Evolutionary conservation across 768 basidiomycete genomes (phyloP).

Genomic region (Suillus spraguei): DNA sequence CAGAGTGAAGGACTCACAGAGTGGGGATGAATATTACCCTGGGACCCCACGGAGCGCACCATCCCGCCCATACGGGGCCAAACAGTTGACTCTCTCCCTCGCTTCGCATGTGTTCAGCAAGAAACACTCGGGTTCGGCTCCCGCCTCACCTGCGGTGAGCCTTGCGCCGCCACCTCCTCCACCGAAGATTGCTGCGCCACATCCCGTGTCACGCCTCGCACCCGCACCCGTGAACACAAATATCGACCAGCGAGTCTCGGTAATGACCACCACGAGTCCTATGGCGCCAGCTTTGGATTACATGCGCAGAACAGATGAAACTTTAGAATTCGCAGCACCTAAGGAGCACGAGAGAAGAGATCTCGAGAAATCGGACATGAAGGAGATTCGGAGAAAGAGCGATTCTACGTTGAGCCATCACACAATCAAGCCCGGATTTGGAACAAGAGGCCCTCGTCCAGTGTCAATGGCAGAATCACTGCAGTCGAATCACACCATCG

Average conservation of each 20-base stretch:
- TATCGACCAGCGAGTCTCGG: slow-evolving; percentile 46
- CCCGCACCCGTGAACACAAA: slow-evolving; percentile 23
- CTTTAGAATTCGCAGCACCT: slow-evolving; percentile 21
- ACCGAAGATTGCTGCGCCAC: slow-evolving; percentile 36
- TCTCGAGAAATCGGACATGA: slow-evolving; percentile 43
- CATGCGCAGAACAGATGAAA: slow-evolving; percentile 45
- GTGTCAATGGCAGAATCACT: slow-evolving; percentile 80
- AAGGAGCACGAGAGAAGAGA: slow-evolving; percentile 34
- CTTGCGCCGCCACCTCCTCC: slow-evolving; percentile 35
- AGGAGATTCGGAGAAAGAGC: slow-evolving; percentile 80
- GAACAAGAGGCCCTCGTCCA: slow-evolving; percentile 60
- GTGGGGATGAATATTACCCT: slow-evolving; percentile 19
- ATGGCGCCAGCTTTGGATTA: slow-evolving; percentile 61
- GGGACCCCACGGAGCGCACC: slow-evolving; percentile 16
- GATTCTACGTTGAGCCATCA: slow-evolving; percentile 81
- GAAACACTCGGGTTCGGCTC: slow-evolving; percentile 32
- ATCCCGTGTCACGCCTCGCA: slow-evolving; percentile 26
- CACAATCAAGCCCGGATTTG: slow-evolving; percentile 62
- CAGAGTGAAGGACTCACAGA: slow-evolving; percentile 22
- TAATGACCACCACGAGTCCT: slow-evolving; percentile 55
- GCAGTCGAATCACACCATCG: slow-evolving; percentile 72
- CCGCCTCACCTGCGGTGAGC: slow-evolving; percentile 36
- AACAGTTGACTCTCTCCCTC: slow-evolving; percentile 42
- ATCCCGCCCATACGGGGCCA: slow-evolving; percentile 29
- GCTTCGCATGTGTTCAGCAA: slow-evolving; percentile 51